Evolutionary conservation across 495 filamentous ascomycete genomes (phyloP).

Genomic region (Podospora anserina): DNA sequence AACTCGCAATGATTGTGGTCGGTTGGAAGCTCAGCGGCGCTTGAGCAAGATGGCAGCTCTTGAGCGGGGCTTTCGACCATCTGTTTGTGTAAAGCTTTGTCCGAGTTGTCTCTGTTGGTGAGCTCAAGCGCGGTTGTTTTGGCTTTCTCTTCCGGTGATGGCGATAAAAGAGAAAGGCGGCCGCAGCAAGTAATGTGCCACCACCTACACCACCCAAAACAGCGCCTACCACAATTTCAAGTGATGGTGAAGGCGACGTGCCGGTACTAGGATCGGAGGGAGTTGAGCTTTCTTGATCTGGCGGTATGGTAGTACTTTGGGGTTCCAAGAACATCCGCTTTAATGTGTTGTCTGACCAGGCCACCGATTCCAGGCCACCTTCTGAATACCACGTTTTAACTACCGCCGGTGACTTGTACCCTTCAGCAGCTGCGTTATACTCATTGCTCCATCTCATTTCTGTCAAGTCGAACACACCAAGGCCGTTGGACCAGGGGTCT

Average conservation of each 20-base stretch:
- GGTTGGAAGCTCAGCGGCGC: background rate
- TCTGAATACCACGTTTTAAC: conserved; percentile 35
- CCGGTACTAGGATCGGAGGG: too few species aligned
- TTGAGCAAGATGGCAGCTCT: background rate
- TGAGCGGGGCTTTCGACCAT: too few species aligned
- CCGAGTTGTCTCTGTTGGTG: too few species aligned
- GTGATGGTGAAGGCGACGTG: too few species aligned
- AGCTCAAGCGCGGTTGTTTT: too few species aligned
- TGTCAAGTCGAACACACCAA: conserved; percentile 43
- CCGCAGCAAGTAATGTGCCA: too few species aligned
- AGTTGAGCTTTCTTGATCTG: too few species aligned
- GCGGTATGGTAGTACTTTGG: too few species aligned
- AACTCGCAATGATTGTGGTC: background rate
- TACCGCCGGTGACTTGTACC: conserved; percentile 34
- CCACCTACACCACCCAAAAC: too few species aligned
- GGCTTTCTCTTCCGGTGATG: too few species aligned
- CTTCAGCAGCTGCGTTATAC: conserved; percentile 36
- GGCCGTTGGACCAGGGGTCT: conserved; percentile 42
- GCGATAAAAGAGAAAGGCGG: too few species aligned
- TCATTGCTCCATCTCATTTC: conserved; percentile 35
- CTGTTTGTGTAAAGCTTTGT: background rate
- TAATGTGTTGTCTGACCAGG: conserved; percentile 28
- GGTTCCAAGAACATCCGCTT: conserved; percentile 23
- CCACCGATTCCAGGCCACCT: conserved; percentile 28
- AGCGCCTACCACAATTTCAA: too few species aligned